Evolutionary conservation across 2,329 filamentous ascomycete genomes (phyloP).

Genomic region (Ustulina deusta): DNA sequence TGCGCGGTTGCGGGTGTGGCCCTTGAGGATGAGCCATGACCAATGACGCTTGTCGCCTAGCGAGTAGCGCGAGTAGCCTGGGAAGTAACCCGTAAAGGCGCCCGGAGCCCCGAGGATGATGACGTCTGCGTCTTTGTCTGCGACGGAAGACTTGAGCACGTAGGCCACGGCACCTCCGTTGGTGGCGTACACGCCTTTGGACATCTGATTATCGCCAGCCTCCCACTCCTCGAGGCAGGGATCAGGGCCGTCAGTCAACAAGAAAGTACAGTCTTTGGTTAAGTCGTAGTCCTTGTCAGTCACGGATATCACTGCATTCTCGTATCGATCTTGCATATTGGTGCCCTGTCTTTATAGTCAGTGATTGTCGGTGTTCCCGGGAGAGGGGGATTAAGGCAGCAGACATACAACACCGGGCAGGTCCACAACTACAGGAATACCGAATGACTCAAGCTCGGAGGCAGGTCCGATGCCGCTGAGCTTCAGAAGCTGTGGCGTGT

Average conservation of each 20-base stretch:
- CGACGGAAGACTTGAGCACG: constrained; percentile 46
- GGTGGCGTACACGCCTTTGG: constrained; percentile 51
- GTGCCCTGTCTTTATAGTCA: constrained; percentile 44
- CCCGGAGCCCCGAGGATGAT: constrained; percentile 28
- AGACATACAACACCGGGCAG: constrained; percentile 73
- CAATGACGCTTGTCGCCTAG: constrained; percentile 50
- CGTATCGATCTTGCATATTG: constrained; percentile 37
- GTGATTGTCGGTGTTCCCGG: constrained; percentile 56
- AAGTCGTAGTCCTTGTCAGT: constrained; percentile 50
- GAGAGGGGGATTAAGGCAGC: constrained; percentile 64
- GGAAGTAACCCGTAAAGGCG: constrained; percentile 30
- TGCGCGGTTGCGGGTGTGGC: constrained; percentile 66
- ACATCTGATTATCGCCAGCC: constrained; percentile 29
- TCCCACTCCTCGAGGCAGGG: constrained; percentile 54
- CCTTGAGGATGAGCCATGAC: constrained; percentile 63
- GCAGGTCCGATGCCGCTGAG: constrained; percentile 59
- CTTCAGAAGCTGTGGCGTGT: constrained; percentile 61
- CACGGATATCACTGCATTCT: constrained; percentile 25
- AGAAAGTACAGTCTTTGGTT: constrained; percentile 49
- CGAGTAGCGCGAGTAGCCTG: constrained; percentile 45
- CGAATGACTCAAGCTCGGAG: constrained; percentile 54
- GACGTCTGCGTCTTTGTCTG: constrained; percentile 44
- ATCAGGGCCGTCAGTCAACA: constrained; percentile 47
- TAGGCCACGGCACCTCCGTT: constrained; percentile 63
- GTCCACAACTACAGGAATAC: constrained; percentile 66